Evolutionary conservation across 352 stramenopile genomes (phyloP).

Genomic region (Pythium biforme): DNA sequence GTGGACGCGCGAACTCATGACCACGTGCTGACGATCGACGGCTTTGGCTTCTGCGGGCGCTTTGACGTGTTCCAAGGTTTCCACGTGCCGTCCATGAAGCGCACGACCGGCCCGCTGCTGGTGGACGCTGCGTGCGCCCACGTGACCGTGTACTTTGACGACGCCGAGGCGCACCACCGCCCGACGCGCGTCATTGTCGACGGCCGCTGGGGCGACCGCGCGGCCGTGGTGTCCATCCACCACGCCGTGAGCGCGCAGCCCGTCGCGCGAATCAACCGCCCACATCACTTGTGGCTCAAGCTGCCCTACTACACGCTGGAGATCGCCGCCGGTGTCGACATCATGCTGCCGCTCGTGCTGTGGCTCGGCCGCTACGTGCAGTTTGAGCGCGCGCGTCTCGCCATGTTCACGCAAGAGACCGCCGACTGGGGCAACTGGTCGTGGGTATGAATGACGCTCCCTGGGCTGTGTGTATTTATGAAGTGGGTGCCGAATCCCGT

Average conservation of each 20-base stretch:
- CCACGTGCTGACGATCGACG: constrained; percentile 9
- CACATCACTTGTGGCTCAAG: constrained; percentile 8
- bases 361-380: constrained; percentile 11
- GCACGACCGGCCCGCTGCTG: constrained; percentile 2
- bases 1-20: constrained; percentile 8
- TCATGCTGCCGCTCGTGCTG: constrained; percentile 8
- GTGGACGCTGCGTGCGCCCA: constrained; percentile 1
- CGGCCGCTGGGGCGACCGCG: constrained; percentile 1
- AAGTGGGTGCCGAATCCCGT: neutral
- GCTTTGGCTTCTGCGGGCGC: constrained; percentile 9
- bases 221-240: constrained; percentile 10
- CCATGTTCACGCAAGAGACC: neutral
- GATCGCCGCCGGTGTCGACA: constrained; percentile 6
- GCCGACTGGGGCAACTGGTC: constrained; percentile 4
- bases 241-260: constrained; percentile 9
- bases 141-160: constrained; percentile 10
- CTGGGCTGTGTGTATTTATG: neutral
- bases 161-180: constrained; percentile 5
- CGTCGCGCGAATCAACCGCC: constrained; percentile 10
- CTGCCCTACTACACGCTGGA: constrained; percentile 10
- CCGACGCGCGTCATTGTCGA: constrained; percentile 9
- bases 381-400: constrained; percentile 9
- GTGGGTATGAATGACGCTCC: neutral
- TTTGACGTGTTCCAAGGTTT: constrained; percentile 8
- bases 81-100: neutral